phyloP scores from a whole-genome alignment of 169 alveolate species.

The Plasmodium malariae region DNA sequence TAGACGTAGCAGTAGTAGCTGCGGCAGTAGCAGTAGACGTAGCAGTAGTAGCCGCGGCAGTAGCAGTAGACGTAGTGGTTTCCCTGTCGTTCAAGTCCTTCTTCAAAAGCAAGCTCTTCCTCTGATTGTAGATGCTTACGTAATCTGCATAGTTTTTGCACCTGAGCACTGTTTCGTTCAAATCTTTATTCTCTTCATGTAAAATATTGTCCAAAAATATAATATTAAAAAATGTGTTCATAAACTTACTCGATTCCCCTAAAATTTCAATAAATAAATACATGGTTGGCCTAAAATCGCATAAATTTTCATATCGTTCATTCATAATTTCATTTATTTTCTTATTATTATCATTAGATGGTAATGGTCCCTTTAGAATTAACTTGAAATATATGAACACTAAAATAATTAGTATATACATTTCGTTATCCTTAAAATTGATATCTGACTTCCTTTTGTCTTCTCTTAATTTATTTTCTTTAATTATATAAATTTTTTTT shows the following conservation, averaged over 20 bases:
- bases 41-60: no score
- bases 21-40: no score
- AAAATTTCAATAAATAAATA: conserved; percentile 57
- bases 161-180: conserved; percentile 11
- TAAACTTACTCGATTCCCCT: conserved; percentile 70
- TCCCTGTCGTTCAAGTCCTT: background rate
- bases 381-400: conserved; percentile 72
- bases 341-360: conserved; percentile 39
- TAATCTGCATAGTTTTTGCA: conserved; percentile 43
- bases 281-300: conserved; percentile 75
- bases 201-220: conserved; percentile 63
- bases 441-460: conserved; percentile 60
- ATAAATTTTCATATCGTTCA: conserved; percentile 45
- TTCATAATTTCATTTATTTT: conserved; percentile 60
- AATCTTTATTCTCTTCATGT: conserved; percentile 54
- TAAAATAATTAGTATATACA: conserved; percentile 49
- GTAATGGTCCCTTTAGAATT: conserved; percentile 67
- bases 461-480: conserved; percentile 58
- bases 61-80: no score
- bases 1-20: no score
- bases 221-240: conserved; percentile 45
- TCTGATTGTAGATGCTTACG: conserved; percentile 28
- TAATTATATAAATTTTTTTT: conserved; percentile 38
- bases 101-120: background rate
- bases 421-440: conserved; percentile 63